Base-by-base conservation (phyloP, 495 filamentous ascomycete species). In the Daldinia decipiens region DNA sequence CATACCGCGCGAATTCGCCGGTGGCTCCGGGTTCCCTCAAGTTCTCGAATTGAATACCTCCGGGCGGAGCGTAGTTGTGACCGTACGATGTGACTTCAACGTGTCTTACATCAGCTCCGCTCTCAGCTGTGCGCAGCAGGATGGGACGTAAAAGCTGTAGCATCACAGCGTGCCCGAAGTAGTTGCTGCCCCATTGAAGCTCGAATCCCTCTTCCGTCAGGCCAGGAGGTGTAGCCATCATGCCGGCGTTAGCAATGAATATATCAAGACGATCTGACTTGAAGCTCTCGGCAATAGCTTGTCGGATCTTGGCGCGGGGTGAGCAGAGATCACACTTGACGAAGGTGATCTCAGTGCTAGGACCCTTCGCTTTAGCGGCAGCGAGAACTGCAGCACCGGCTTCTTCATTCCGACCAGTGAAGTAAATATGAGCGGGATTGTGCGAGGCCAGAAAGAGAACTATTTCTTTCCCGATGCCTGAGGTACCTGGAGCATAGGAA, bases 181-280 rank as follows among this genome's bases (percentile, higher is more conserved):
- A 84, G 71, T 92, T 92, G 1, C 84, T 89, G 31, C 87, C 88
- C 68, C 90, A 87, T 65, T 91, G 86, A 32, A 88, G 80, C 68
- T 92, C 88, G 70, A 87, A 88, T 7, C 89, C 87, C 15, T 91
- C 86, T 26, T 79, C 74, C 0, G 88, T 91, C 0, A 77, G 69
- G 0, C 76, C 75, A 4, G 78, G 77, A 0, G 86, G 83, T 3
- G 83, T 65, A 0, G 79, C 85, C 85, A 90, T 87, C 62, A 89
- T 81, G 26, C 90, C 89, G 2, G 89, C 90, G 68, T 92, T 92
- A 71, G 85, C 82, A 45, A 92, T 82, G 13, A 94, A 80, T 38
- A 87, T 74, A 59, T 92, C 87, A 3, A 90, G 66, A 1, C 67
- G 56, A 13, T 67, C 53, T n/a, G 63, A 53, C 40, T 52, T 45